Conservation (phyloP, 257 asterid genomes). For the Jacaranda copaia region DNA sequence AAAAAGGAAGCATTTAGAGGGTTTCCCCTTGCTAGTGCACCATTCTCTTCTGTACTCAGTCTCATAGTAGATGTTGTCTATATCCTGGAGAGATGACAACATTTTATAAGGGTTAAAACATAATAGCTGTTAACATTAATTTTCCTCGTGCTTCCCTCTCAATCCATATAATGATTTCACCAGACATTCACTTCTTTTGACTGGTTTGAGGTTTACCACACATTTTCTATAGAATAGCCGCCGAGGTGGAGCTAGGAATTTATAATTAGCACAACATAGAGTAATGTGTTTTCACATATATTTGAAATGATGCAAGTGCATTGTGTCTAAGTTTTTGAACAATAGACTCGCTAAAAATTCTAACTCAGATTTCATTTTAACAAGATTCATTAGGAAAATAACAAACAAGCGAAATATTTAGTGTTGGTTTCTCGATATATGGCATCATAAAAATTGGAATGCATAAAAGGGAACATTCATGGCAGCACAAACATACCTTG, state of each 20-base stretch:
- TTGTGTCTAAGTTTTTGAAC: not conserved
- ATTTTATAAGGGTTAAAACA: not conserved
- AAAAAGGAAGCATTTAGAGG: conserved; percentile 76
- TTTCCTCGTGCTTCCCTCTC: not conserved
- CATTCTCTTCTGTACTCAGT: conserved; percentile 80
- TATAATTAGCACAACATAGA: too few relatives aligned
- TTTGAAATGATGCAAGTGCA: not conserved
- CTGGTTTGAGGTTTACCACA: not conserved
- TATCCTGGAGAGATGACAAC: conserved; percentile 43
- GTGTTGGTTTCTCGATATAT: not conserved
- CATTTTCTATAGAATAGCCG: not conserved
- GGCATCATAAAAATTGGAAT: not conserved
- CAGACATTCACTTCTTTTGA: not conserved
- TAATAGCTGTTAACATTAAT: conserved; percentile 11
- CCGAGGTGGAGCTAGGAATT: not conserved
- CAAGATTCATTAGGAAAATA: not conserved
- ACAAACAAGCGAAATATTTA: not conserved
- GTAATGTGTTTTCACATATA: not conserved
- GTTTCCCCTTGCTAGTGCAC: conserved; percentile 79
- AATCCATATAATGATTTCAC: not conserved
- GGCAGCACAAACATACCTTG: conserved; percentile 50
- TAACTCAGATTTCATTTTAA: not conserved
- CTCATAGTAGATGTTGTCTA: conserved; percentile 67
- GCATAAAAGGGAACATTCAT: not conserved
- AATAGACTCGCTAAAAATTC: not conserved